Conservation (phyloP, 768 basidiomycete species). For the Mycena leptocephala region DNA sequence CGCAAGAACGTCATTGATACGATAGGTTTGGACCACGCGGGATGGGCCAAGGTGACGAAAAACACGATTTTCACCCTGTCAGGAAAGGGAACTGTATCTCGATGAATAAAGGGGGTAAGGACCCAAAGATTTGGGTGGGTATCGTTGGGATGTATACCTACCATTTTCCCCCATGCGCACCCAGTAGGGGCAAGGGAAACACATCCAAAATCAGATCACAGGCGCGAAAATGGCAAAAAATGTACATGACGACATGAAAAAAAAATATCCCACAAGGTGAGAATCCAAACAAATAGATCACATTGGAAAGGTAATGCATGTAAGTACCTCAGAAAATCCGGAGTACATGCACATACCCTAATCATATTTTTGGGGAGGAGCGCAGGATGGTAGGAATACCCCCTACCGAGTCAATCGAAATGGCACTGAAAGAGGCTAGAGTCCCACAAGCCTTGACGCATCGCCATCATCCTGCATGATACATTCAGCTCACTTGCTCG, state of each 20-base stretch:
- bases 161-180: too few relatives aligned
- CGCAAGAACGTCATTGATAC: neutral
- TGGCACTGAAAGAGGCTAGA: neutral
- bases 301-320: neutral
- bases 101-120: neutral
- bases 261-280: neutral
- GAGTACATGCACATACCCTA: neutral
- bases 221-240: neutral
- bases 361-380: too few relatives aligned
- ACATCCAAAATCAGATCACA: neutral
- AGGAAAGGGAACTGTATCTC: neutral
- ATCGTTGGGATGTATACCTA: neutral
- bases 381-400: too few relatives aligned
- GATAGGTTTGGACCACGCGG: neutral
- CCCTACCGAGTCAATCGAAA: neutral
- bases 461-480: too few relatives aligned
- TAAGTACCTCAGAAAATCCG: neutral
- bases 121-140: neutral
- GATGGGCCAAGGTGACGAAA: neutral
- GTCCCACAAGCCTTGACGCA: too few relatives aligned
- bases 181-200: neutral
- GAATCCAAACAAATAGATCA: neutral
- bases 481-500: too few relatives aligned
- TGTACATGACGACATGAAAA: neutral
- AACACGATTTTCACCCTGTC: neutral